Conservation (phyloP, 345 rosid genomes). For the Raphanus raphanistrum region DNA sequence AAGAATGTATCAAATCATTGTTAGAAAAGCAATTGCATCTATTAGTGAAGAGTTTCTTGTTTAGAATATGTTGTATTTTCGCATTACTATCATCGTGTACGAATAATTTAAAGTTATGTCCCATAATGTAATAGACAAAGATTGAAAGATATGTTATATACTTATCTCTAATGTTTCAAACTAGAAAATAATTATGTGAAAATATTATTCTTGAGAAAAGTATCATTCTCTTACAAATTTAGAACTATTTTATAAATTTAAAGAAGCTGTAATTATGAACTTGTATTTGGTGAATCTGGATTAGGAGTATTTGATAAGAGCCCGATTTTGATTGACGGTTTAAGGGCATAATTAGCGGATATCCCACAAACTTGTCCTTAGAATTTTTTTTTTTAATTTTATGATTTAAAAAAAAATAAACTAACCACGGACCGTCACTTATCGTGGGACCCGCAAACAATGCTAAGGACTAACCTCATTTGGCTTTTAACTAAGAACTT, state of each 20-base stretch:
- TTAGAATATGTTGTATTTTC: conserved; percentile 6
- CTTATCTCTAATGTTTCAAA: neutral
- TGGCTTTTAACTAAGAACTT: too few species aligned
- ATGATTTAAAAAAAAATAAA: too few species aligned
- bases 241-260: neutral
- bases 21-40: conserved; percentile 47
- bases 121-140: neutral
- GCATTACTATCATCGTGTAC: neutral
- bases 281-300: neutral
- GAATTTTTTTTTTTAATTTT: too few species aligned
- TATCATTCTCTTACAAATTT: neutral
- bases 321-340: neutral
- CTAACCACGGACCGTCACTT: too few species aligned
- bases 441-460: too few species aligned
- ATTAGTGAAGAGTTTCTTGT: conserved; percentile 36
- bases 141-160: neutral
- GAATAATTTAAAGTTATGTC: neutral
- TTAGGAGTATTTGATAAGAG: neutral
- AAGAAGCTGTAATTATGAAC: neutral
- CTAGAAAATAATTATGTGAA: neutral
- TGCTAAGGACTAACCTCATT: too few species aligned
- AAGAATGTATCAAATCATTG: conserved; percentile 68
- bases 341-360: too few species aligned
- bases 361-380: too few species aligned
- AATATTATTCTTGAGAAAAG: neutral